A percentile compares a stretch with the other conserved stretches of the same genome.
These are phyloP conservation scores for Phyllosticta citribraziliensis DNA, from an alignment of 2,329 filamentous ascomycete species.

Conservation along the genomic window DNA sequence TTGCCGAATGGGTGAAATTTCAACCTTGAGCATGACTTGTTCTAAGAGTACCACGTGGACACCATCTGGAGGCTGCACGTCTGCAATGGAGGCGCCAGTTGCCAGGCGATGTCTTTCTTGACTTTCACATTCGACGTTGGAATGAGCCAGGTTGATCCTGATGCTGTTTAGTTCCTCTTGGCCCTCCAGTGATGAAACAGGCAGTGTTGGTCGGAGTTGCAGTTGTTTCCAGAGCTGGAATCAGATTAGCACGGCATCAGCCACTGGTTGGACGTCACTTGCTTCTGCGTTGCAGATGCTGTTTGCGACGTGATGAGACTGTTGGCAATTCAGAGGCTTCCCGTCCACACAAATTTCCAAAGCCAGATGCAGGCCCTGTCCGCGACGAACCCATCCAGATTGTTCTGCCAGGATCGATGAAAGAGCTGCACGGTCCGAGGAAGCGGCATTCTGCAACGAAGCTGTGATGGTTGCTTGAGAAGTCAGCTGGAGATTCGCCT, in stretches of 20 bases:
- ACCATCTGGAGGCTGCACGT: slow-evolving; percentile 23
- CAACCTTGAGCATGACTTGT: slow-evolving; percentile 19
- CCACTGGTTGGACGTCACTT: not conserved
- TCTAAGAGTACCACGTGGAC: slow-evolving; percentile 18
- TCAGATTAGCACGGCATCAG: not conserved
- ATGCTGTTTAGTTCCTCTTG: slow-evolving; percentile 6
- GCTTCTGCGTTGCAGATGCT: slow-evolving; percentile 18
- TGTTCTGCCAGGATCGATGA: slow-evolving; percentile 18
- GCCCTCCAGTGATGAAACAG: not conserved
- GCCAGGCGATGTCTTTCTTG: slow-evolving; percentile 16
- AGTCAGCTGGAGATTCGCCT: slow-evolving; percentile 20
- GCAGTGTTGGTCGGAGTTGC: slow-evolving; percentile 18
- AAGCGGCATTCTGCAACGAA: not conserved
- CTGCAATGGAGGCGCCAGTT: slow-evolving; percentile 17
- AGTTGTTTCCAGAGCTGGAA: slow-evolving; percentile 28
- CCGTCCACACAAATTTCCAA: slow-evolving; percentile 19
- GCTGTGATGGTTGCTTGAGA: not conserved
- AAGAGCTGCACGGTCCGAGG: not conserved
- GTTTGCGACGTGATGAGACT: slow-evolving; percentile 16
- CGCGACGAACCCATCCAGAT: slow-evolving; percentile 27
- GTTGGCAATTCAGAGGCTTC: slow-evolving; percentile 16
- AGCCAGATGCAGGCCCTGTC: slow-evolving; percentile 22
- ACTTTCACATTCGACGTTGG: slow-evolving; percentile 2
- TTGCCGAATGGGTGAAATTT: slow-evolving; percentile 9
- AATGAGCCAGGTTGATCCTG: slow-evolving; percentile 18